Percentiles rank a stretch among this genome's conserved stretches.
Evolutionary conservation across 306 rosid genomes (phyloP).

Genomic region (Senna tora): DNA sequence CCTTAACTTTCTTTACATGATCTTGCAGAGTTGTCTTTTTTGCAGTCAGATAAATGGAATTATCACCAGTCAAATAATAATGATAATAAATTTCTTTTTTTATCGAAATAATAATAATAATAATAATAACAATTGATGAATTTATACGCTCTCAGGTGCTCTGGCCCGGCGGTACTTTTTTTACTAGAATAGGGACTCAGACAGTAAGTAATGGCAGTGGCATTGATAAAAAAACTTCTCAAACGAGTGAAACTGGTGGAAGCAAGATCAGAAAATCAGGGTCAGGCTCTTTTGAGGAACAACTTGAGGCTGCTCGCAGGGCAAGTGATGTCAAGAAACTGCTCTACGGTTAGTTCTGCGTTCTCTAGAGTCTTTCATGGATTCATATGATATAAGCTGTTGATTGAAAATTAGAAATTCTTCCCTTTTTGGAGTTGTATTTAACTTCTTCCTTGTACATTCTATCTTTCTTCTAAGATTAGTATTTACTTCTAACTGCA

Average conservation of each 20-base stretch:
- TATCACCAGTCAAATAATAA: neutral
- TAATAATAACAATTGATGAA: neutral
- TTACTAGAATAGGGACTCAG: conserved; percentile 55
- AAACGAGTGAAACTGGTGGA: conserved; percentile 52
- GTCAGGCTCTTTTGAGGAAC: conserved; percentile 79
- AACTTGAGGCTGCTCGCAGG: conserved; percentile 94
- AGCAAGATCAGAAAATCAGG: conserved; percentile 43
- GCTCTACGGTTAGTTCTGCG: conserved; percentile 79
- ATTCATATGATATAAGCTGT: neutral
- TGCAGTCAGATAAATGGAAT: conserved; percentile 9
- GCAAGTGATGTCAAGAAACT: conserved; percentile 87
- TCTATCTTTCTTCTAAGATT: neutral
- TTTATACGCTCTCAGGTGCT: conserved; percentile 62
- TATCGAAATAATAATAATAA: too few relatives aligned
- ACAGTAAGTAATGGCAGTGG: conserved; percentile 36
- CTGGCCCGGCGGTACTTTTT: conserved; percentile 93
- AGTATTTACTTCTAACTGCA: neutral
- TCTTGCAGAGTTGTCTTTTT: conserved; percentile 8
- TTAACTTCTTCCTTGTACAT: neutral
- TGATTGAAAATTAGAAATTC: neutral
- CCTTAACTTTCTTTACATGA: conserved; percentile 2
- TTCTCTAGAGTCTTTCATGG: neutral
- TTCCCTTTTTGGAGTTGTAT: neutral
- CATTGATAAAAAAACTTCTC: conserved; percentile 42
- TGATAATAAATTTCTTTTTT: too few relatives aligned